Evolutionary conservation across 2,329 filamentous ascomycete species (phyloP), one percentile per base, ranked within the genome.

Genomic region (Alternaria gaisen): DNA sequence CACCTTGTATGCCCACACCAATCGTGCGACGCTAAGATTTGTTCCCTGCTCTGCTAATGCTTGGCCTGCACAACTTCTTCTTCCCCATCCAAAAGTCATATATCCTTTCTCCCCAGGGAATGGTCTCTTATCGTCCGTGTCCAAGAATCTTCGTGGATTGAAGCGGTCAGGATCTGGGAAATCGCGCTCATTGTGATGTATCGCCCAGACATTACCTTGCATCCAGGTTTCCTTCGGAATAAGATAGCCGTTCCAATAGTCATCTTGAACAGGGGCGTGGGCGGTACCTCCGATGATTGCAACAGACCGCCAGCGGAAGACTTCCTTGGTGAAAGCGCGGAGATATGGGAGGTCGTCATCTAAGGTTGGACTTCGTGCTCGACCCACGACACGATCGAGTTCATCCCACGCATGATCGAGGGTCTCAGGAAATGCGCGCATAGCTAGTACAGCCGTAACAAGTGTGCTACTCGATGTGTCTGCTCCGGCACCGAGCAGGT

Each of bases 21-120:
- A 67, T 8, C 86, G 76, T 7, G 84, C 83, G 26, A 88, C 79
- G 0, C 83, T 86, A 64, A 88, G 83, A 79, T 84, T 88, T 0
- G 84, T 84, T 5, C 86, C 85, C 66, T 87, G 84, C 72, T 89
- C 86, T 1, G 86, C 86, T 14, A 88, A 76, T 48, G 86, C 83
- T 30, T 85, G 84, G 0, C 86, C 87, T 5, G 83, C 85, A 71
- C 87, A 89, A 41, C 87, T 80, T 22, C 86, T 80, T 5, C 86
- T 79, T 0, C 86, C 86, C 6, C 82, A 83, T 11, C 86, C 85
- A 59, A 86, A 88, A 0, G 79, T 80, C 69, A 85, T 87, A 7
- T 83, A 81, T 48, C 86, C 85, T 10, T 83, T 79, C 64, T 84
- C 78, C 0, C 73, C 71, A 0, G 74, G 72, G 44, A 62, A 82